Base-by-base conservation (phyloP, 768 basidiomycete species). In the Pisolithus microcarpus region DNA sequence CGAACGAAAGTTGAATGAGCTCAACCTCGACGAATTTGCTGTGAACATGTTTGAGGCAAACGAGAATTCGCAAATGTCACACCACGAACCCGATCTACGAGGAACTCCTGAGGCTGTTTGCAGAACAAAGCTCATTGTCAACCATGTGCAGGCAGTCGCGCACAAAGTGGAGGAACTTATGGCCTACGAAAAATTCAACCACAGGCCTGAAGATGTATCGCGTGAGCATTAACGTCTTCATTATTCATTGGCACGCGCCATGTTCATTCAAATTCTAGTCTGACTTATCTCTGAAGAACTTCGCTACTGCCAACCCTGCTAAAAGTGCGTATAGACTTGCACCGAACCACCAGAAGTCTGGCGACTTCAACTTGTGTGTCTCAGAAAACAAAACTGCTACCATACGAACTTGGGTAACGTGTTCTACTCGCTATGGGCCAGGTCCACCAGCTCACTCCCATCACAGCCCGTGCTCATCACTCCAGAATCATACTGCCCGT, bases 251-350 rank as follows among this genome's bases (percentile, higher is more conserved):
- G 13, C 30, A 19, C 34, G 3, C 2, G 26, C 7, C 30, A 51
- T 38, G 43, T 16, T 48, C 55, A 13, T 18, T 38, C 51, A 50
- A 24, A 7, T 19, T 37, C 2, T 52, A 96, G n/a, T n/a, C n/a
- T n/a, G 94, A 95, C 65, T 67, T 87, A 19, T 93, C 82, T 68
- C 70, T 98, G 58, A 89, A 87, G 63, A 93, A 92, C 57, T 91
- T 86, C 58, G 82, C 95, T 28, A 85, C 88, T 43, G 93, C 94
- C 37, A 94, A 97, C 64, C 94, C 93, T 4, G 86, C 86, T 7
- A n/a, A 88, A 88, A 92, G 91, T 63, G 90, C 91, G 70, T 99
- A 98, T 62, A 95, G 91, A 11, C 98, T 98, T 66, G 87, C 87
- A 11, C 72, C 94, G 50, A 95, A 98, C 63, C 79, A 88, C 52